Evolutionary conservation across 164 flowering plant genomes (phyloP).

Genomic region (Aristolochia californica): DNA sequence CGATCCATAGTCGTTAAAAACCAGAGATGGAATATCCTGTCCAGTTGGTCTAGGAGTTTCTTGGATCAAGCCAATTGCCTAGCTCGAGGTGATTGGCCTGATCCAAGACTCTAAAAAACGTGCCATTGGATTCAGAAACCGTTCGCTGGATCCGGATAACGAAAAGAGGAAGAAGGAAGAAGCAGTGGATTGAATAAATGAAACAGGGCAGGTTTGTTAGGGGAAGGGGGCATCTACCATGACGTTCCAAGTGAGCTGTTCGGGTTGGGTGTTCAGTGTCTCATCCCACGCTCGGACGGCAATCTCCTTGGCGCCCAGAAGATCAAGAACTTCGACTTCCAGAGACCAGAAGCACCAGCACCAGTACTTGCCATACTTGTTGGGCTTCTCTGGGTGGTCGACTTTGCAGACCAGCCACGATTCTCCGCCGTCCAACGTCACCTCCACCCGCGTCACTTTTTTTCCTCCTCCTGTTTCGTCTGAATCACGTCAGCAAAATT

Average conservation of each 20-base stretch:
- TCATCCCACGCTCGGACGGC: slow-evolving; percentile 98
- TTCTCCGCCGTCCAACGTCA: slow-evolving; percentile 89
- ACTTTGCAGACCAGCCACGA: slow-evolving; percentile 58
- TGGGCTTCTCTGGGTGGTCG: slow-evolving; percentile 79
- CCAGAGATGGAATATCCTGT: no score
- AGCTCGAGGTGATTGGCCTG: no score
- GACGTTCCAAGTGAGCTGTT: slow-evolving; percentile 91
- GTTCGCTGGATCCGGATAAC: no score
- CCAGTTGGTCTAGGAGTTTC: no score
- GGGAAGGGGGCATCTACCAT: no score
- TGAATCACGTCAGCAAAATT: not conserved
- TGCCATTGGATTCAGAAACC: not conserved
- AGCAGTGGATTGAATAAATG: no score
- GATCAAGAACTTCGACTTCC: slow-evolving; percentile 74
- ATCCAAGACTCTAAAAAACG: not conserved
- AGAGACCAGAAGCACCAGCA: slow-evolving; percentile 99
- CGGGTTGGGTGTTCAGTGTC: slow-evolving; percentile 93
- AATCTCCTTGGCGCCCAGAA: slow-evolving; percentile 74
- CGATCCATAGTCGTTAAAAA: no score
- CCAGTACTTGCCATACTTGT: slow-evolving; percentile 80
- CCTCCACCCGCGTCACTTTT: slow-evolving; percentile 92
- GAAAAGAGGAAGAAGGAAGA: no score
- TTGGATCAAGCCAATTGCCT: no score
- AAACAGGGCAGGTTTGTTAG: no score
- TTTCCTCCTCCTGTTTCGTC: slow-evolving; percentile 69